Evolutionary conservation across 1,284 basidiomycete genomes (phyloP).

Genomic region (Trichosporon sp.): DNA sequence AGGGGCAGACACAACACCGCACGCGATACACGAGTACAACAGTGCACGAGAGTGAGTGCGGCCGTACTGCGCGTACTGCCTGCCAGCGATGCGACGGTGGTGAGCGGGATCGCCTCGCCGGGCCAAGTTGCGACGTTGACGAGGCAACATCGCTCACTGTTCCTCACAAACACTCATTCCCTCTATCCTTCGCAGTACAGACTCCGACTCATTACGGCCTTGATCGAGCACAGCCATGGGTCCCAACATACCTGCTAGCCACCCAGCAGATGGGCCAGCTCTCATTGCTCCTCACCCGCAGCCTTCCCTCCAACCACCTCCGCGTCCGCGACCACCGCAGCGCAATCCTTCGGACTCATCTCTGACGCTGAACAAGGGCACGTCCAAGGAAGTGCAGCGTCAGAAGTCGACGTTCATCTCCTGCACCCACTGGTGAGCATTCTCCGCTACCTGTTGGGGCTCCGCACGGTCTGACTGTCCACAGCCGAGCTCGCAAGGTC

Average conservation of each 20-base stretch:
- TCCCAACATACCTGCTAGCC: neutral
- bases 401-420: slow-evolving; percentile 28
- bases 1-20: neutral
- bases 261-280: neutral
- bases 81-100: neutral
- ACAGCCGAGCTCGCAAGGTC: slow-evolving; percentile 34
- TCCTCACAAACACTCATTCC: neutral
- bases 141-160: neutral
- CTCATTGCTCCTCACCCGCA: neutral
- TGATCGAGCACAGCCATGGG: neutral
- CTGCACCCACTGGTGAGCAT: slow-evolving; percentile 26
- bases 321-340: neutral
- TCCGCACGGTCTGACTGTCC: neutral
- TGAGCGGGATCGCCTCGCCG: neutral
- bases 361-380: neutral
- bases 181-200: neutral
- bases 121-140: neutral
- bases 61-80: too few relatives aligned
- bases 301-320: slow-evolving; percentile 7
- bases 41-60: neutral
- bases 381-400: slow-evolving; percentile 8
- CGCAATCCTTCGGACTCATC: neutral
- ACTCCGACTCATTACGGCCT: neutral
- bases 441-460: too few relatives aligned
- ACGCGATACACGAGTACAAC: slow-evolving; percentile 1